phyloP scores from a whole-genome alignment of 495 filamentous ascomycete genomes.

The Gamarada debralockiae region DNA sequence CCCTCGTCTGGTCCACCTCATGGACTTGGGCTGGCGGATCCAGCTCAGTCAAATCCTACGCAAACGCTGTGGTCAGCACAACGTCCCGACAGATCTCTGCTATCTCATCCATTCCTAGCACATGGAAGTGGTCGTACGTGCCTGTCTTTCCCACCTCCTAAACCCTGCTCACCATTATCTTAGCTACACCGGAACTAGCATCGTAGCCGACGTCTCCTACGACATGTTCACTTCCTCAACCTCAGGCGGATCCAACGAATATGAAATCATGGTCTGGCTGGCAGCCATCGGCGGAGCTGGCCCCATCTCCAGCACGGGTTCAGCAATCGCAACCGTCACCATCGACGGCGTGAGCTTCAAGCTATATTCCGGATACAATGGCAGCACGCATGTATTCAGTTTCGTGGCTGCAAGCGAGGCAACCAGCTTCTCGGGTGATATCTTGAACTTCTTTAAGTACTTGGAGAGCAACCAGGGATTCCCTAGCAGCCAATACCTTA shows the following conservation, averaged over 20 bases:
- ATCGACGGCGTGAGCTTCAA: constrained; percentile 49
- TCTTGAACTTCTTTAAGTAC: constrained; percentile 55
- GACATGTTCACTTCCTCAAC: constrained; percentile 57
- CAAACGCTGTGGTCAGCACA: constrained; percentile 45
- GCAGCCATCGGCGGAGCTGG: constrained; percentile 57
- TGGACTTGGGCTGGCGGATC: constrained; percentile 54
- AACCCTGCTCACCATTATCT: background rate
- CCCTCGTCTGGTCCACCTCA: constrained; percentile 52
- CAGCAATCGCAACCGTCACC: constrained; percentile 46
- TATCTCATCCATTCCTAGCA: constrained; percentile 46
- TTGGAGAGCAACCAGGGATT: constrained; percentile 46
- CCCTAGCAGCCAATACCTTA: constrained; percentile 46
- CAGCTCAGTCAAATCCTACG: constrained; percentile 55
- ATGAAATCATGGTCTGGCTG: constrained; percentile 74
- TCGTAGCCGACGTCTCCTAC: constrained; percentile 61
- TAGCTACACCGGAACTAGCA: constrained; percentile 49
- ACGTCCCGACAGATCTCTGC: constrained; percentile 41
- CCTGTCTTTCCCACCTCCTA: background rate
- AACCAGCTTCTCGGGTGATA: constrained; percentile 50
- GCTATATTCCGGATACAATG: constrained; percentile 52
- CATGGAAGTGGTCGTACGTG: constrained; percentile 48
- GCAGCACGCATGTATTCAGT: constrained; percentile 53
- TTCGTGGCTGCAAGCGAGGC: constrained; percentile 49
- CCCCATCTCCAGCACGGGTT: constrained; percentile 56
- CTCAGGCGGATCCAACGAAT: constrained; percentile 41